Base-by-base conservation (phyloP, 2,329 filamentous ascomycete genomes). In the Xylaria sp. region DNA sequence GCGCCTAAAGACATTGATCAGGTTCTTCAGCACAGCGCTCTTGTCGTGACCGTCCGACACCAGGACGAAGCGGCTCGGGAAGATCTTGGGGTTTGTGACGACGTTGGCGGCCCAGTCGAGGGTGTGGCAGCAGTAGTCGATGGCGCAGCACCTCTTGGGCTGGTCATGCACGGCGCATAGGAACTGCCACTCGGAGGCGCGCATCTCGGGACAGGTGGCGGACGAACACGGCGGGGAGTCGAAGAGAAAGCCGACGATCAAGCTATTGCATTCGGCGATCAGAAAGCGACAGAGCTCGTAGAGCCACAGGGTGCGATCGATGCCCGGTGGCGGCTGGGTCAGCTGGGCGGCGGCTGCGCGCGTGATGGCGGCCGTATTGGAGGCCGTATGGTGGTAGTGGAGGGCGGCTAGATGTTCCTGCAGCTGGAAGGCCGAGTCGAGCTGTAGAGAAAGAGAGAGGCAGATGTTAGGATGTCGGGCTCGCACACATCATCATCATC, bases 81-180 rank as follows among this genome's bases (percentile, higher is more conserved):
- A 99, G 78, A 96, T 92, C 84, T 98, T 98, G 63, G 93, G 92
- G 75, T 94, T 96, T 2, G 95, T 97, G 66, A 99, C 90, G 23
- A 95, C 92, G 76, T 97, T 97, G 66, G 93, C 94, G 2, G 96
- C 96, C 93, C 95, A 98, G 82, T 99, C 96, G 51, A 99, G 90
- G 0, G 96, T 99, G 79, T 99, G 96, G 80, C 95, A 98, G 86
- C 94, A 98, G 83, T 99, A 99, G 82, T 99, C 96, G 78, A 99
- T 98, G 60, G 96, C 96, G 81, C 95, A 98, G 84, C 96, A 99
- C 76, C 92, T 93, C 83, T 98, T 98, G 58, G 96, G 96, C 59
- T 94, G 92, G 78, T 98, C 95, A 79, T 99, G 96, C 2, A 98
- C 96, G 60, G 96, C 96, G 83, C 96, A 99, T 57, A 99, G 89